Percentiles rank a stretch among this genome's conserved stretches.
phyloP scores from a whole-genome alignment of 2,329 filamentous ascomycete species.

The Clonostachys rosea region DNA sequence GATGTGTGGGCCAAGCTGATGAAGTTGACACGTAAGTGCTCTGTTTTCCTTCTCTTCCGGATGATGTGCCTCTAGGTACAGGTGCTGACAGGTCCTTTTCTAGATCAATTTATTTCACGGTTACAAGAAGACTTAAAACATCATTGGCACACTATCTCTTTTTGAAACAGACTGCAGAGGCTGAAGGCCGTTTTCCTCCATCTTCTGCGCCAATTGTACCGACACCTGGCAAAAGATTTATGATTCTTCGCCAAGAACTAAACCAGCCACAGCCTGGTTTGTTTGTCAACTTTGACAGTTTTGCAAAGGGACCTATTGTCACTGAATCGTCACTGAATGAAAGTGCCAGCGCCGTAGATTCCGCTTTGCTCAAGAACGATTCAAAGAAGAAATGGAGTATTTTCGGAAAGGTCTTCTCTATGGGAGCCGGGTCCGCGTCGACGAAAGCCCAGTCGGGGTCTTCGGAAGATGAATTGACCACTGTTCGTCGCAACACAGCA shows the following conservation, averaged over 20 bases:
- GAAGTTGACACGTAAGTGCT: constrained; percentile 61
- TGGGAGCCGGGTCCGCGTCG: background rate
- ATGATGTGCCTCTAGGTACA: background rate
- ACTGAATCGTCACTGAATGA: constrained; percentile 10
- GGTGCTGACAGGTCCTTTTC: constrained; percentile 11
- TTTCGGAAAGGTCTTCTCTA: constrained; percentile 49
- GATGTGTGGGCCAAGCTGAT: constrained; percentile 64
- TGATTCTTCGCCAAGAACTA: constrained; percentile 81
- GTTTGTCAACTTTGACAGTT: constrained; percentile 45
- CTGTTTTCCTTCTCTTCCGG: background rate
- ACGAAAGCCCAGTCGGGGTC: constrained; percentile 5
- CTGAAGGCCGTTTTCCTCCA: constrained; percentile 47
- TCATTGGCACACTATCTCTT: constrained; percentile 79
- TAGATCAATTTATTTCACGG: constrained; percentile 65
- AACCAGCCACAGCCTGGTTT: constrained; percentile 40
- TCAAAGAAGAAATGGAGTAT: constrained; percentile 60
- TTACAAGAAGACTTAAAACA: constrained; percentile 63
- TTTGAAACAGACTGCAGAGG: constrained; percentile 63
- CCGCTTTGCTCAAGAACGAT: constrained; percentile 19
- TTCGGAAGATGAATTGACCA: constrained; percentile 42
- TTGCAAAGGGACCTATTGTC: constrained; percentile 16
- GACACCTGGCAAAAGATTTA: constrained; percentile 77
- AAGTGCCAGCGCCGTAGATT: background rate
- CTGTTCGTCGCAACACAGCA: constrained; percentile 43
- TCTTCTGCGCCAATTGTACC: constrained; percentile 81